These are phyloP conservation scores for Crepidotus variabilis DNA, from an alignment of 768 basidiomycete species.

Conservation along the genomic window DNA sequence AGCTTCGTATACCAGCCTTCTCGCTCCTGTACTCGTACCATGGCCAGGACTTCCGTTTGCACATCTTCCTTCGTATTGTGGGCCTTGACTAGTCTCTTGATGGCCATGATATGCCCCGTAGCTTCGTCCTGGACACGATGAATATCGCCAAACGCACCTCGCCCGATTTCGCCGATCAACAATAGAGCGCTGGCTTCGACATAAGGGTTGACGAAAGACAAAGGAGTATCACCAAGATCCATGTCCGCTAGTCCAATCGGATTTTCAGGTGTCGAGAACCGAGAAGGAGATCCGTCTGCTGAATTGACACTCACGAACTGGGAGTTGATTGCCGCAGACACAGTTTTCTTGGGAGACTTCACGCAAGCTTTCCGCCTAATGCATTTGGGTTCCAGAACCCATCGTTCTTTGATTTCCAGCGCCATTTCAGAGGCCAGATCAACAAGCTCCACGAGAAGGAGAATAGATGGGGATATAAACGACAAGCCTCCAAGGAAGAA, in stretches of 20 bases:
- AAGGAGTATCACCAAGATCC: not conserved
- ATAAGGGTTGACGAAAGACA: not conserved
- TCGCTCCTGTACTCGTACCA: constrained; percentile 11
- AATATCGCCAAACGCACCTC: constrained; percentile 14
- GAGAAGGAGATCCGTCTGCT: not conserved
- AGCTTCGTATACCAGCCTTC: constrained; percentile 14
- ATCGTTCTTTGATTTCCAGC: not conserved
- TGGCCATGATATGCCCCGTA: constrained; percentile 16
- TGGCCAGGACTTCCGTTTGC: constrained; percentile 12
- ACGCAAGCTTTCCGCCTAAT: not conserved
- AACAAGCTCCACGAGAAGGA: not conserved
- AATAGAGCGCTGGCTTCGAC: not conserved
- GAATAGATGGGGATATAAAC: not conserved
- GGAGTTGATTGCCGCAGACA: not conserved
- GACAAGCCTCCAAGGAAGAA: not conserved
- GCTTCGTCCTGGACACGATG: constrained; percentile 12
- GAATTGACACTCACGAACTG: not conserved
- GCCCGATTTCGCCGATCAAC: constrained; percentile 6
- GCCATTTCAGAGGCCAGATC: not conserved
- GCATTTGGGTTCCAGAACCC: not conserved
- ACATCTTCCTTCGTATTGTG: constrained; percentile 6
- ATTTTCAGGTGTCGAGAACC: not conserved
- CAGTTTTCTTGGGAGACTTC: not conserved
- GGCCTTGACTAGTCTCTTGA: constrained; percentile 9
- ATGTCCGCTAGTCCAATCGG: not conserved